phyloP scores from a whole-genome alignment of 352 stramenopile genomes.

The Globisporangium camurandrum region DNA sequence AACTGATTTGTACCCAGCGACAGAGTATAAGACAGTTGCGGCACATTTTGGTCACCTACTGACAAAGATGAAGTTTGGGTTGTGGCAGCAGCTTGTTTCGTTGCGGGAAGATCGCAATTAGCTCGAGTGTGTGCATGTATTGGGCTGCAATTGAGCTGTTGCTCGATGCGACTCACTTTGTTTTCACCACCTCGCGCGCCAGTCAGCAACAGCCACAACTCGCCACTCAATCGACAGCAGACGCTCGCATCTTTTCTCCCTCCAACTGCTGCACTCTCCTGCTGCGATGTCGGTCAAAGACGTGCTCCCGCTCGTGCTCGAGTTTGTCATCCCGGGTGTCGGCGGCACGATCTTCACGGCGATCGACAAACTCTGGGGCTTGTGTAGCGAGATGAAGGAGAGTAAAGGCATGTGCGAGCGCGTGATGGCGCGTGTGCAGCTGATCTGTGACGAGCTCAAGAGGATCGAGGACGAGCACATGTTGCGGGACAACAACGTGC shows the following conservation, averaged over 20 bases:
- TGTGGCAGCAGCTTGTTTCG: no score
- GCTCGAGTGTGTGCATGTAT: no score
- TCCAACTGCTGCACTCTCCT: no score
- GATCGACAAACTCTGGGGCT: conserved; percentile 16
- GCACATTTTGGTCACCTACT: no score
- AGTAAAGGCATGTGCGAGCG: conserved; percentile 12
- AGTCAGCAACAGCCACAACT: no score
- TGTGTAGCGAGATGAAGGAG: conserved; percentile 23
- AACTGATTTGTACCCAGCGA: no score
- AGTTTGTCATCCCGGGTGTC: conserved; percentile 28
- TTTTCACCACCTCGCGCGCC: no score
- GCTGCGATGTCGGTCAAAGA: conserved; percentile 9
- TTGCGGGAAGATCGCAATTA: no score
- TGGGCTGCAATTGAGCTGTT: no score
- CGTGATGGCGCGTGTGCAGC: conserved; percentile 17
- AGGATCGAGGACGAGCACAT: conserved; percentile 28
- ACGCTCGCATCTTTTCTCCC: conserved; percentile 15
- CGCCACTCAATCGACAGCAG: conserved; percentile 6
- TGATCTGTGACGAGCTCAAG: conserved; percentile 25
- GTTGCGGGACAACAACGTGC: conserved; percentile 23
- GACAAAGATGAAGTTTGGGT: no score
- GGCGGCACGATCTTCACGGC: conserved; percentile 23
- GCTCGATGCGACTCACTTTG: no score
- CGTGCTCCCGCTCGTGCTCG: conserved; percentile 10
- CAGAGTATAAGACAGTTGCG: no score